Percentiles rank a stretch among this genome's conserved stretches.
These are phyloP conservation scores for Aspergillus aculeatus DNA, from an alignment of 2,329 filamentous ascomycete genomes.

Conservation along the genomic window DNA sequence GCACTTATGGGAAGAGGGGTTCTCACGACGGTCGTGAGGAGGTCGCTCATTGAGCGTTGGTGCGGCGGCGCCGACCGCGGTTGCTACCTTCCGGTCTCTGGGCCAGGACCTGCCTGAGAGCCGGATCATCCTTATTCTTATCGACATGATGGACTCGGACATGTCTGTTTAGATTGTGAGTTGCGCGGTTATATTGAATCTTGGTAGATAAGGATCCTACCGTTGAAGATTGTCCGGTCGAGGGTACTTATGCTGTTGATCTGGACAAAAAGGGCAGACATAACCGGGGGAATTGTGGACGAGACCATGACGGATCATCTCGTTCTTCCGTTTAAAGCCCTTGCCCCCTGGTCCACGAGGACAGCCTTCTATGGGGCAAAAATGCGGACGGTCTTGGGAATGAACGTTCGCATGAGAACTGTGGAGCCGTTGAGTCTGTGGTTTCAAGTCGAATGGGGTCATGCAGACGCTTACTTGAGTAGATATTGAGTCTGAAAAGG, in stretches of 20 bases:
- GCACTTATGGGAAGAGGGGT: not conserved
- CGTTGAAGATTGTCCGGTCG: conserved; percentile 93
- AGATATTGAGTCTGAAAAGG: conserved; percentile 67
- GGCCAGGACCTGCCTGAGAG: conserved; percentile 76
- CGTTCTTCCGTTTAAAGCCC: conserved; percentile 68
- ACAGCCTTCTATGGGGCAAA: conserved; percentile 60
- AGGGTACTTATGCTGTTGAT: conserved; percentile 90
- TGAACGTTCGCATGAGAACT: conserved; percentile 61
- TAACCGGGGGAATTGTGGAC: conserved; percentile 95
- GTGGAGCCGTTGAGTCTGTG: conserved; percentile 5
- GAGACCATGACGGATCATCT: conserved; percentile 74
- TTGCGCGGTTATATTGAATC: not conserved
- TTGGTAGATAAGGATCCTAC: conserved; percentile 50
- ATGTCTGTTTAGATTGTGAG: conserved; percentile 59
- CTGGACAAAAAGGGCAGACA: conserved; percentile 92
- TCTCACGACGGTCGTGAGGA: not conserved
- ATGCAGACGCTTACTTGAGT: conserved; percentile 53
- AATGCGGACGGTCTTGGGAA: conserved; percentile 62
- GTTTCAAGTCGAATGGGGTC: not conserved
- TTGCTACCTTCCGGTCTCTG: conserved; percentile 82
- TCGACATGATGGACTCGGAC: conserved; percentile 90
- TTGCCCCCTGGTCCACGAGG: conserved; percentile 61
- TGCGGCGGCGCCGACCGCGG: conserved; percentile 71
- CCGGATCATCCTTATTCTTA: conserved; percentile 81
- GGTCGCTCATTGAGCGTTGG: conserved; percentile 23